Percentiles rank a stretch among this genome's conserved stretches.
Evolutionary conservation across 2,329 filamentous ascomycete genomes (phyloP).

Genomic region (Tolypocladium capitatum): DNA sequence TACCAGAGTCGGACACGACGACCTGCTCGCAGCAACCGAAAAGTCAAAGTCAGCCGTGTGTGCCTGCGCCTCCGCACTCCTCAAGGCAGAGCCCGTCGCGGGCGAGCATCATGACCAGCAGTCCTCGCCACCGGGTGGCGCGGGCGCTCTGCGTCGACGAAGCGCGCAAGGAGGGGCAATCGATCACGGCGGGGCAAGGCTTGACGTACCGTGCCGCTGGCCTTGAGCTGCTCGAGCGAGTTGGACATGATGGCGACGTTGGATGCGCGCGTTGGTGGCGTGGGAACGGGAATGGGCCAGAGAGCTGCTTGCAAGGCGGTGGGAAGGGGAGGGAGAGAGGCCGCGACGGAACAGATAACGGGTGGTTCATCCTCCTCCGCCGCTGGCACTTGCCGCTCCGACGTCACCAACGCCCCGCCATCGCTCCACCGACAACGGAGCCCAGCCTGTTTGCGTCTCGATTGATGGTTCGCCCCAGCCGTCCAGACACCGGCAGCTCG

Average conservation of each 20-base stretch:
- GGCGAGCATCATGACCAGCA: background rate
- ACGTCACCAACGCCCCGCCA: no score
- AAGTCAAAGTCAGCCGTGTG: constrained; percentile 11
- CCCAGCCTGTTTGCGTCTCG: no score
- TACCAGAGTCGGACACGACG: constrained; percentile 95
- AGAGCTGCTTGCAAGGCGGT: background rate
- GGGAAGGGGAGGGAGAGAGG: background rate
- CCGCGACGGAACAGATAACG: background rate
- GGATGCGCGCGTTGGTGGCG: constrained; percentile 4
- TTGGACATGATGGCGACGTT: constrained; percentile 50
- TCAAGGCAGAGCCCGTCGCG: background rate
- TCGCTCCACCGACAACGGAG: no score
- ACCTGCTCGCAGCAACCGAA: constrained; percentile 38
- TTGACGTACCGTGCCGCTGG: constrained; percentile 77
- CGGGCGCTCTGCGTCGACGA: background rate
- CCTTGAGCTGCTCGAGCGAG: constrained; percentile 95
- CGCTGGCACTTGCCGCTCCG: no score
- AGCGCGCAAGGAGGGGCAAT: background rate
- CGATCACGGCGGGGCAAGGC: constrained; percentile 11
- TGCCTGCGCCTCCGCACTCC: background rate
- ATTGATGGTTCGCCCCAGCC: no score
- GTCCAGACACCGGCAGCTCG: no score
- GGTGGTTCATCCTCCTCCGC: no score
- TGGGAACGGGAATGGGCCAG: background rate
- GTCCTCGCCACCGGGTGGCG: background rate